Evolutionary conservation across 768 basidiomycete species (phyloP), one percentile per base, ranked within the genome.

Genomic region (Pisolithus albus): DNA sequence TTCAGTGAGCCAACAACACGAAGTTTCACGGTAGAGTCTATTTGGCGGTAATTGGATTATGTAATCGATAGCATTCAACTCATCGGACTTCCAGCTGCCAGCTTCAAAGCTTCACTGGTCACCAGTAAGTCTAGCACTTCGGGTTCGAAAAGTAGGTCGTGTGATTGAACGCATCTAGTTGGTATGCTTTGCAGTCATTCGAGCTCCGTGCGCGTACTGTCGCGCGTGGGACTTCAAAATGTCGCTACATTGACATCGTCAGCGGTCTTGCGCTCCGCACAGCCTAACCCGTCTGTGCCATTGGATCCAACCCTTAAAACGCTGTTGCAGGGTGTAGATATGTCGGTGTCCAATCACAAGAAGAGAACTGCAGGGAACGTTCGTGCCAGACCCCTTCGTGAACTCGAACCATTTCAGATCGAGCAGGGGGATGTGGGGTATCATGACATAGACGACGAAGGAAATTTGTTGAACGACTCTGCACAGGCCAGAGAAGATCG

Each of bases 301-400:
- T 70, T 91, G 36, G 88, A 91, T 62, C 78, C 88, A 8, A 78
- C 78, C 32, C 70, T 87, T 52, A 75, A 75, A 59, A 72, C 76
- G 7, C 68, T 91, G 37, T 70, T 91, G 42, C 71, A 75, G 52
- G 86, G 86, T 67, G 75, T 82, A 3, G 87, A 87, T 56, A 78
- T 85, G 55, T 82, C 86, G 8, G 67, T 88, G 16, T 61, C 61
- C 39, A 56, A 60, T 18, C 61, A 65, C 47, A 73, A 72, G 51
- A 72, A 71, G 26, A 51, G 36, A 41, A 51, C 64, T 65, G 44
- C 71, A 63, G 56, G 56, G 50, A 30, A 54, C 53, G 24, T 59
- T 24, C 10, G 5, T 38, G 38, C 54, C 52, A 54, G 60, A 13
- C 59, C 61, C 36, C 71, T 68, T 28, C 74, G 76, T 57, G 83